phyloP scores from a whole-genome alignment of 2,329 filamentous ascomycete species.

The Trichoderma sp. region DNA sequence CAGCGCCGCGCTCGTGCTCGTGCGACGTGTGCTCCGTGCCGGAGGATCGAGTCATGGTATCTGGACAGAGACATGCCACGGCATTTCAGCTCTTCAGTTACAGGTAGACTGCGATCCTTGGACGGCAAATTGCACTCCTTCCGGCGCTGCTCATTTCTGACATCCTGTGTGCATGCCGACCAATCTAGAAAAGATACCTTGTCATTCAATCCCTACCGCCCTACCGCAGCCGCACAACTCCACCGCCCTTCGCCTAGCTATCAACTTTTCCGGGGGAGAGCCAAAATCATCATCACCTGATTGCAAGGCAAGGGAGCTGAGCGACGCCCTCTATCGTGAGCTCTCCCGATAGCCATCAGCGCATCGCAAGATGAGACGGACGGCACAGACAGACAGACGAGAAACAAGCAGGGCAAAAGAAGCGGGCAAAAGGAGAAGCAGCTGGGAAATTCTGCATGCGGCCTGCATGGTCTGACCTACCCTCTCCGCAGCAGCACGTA shows the following conservation, averaged over 20 bases:
- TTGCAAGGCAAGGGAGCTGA: background rate
- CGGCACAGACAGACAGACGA: background rate
- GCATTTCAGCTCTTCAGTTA: conserved; percentile 5
- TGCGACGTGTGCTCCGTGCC: background rate
- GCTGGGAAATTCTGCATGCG: background rate
- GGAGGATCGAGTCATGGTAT: conserved; percentile 2
- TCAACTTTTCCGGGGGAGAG: background rate
- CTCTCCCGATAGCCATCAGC: background rate
- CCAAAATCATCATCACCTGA: conserved; percentile 7
- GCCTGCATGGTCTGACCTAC: conserved; percentile 10
- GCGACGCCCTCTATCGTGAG: background rate
- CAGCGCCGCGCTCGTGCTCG: background rate
- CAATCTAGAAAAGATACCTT: conserved; percentile 1
- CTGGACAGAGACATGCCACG: background rate
- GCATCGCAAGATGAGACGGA: background rate
- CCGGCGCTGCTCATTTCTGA: background rate
- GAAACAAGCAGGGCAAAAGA: background rate
- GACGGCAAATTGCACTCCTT: background rate
- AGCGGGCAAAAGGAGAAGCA: background rate
- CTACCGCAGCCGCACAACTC: conserved; percentile 9
- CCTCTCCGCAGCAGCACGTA: background rate
- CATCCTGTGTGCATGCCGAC: conserved; percentile 5
- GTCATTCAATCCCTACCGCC: conserved; percentile 6
- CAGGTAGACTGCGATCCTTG: background rate
- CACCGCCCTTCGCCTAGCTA: conserved; percentile 10